phyloP scores from a whole-genome alignment of 108 stramenopile species.

The Conticribra guillardii region DNA sequence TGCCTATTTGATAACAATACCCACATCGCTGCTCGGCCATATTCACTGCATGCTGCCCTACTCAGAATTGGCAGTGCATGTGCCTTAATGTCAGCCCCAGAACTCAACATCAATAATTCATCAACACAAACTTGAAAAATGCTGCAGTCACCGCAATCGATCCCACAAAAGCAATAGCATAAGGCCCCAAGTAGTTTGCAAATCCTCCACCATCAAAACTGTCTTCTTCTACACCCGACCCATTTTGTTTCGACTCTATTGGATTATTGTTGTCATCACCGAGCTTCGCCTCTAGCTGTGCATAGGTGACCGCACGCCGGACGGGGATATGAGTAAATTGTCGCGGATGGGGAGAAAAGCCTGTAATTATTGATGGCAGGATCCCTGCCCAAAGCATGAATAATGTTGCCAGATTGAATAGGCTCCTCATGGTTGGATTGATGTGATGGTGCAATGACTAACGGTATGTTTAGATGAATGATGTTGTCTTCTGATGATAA shows the following conservation, averaged over 20 bases:
- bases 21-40: too few species aligned
- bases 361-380: not conserved
- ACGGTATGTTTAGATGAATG: too few species aligned
- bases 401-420: not conserved
- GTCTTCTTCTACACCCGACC: slow-evolving; percentile 4
- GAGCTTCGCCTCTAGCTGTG: not conserved
- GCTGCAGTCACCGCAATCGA: slow-evolving; percentile 56
- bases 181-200: slow-evolving; percentile 52
- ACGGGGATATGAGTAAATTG: not conserved
- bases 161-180: slow-evolving; percentile 44
- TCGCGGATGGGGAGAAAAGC: not conserved
- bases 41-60: too few species aligned
- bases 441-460: too few species aligned
- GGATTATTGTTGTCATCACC: slow-evolving; percentile 7
- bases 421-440: not conserved
- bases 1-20: too few species aligned
- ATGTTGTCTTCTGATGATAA: too few species aligned
- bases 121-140: slow-evolving; percentile 58
- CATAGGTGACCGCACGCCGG: too few species aligned
- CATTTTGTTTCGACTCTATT: too few species aligned
- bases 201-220: slow-evolving; percentile 59
- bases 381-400: too few species aligned
- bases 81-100: too few species aligned
- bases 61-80: too few species aligned
- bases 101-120: slow-evolving; percentile 64